Evolutionary conservation across 306 rosid genomes (phyloP).

Genomic region (Cyamopsis tetragonoloba): DNA sequence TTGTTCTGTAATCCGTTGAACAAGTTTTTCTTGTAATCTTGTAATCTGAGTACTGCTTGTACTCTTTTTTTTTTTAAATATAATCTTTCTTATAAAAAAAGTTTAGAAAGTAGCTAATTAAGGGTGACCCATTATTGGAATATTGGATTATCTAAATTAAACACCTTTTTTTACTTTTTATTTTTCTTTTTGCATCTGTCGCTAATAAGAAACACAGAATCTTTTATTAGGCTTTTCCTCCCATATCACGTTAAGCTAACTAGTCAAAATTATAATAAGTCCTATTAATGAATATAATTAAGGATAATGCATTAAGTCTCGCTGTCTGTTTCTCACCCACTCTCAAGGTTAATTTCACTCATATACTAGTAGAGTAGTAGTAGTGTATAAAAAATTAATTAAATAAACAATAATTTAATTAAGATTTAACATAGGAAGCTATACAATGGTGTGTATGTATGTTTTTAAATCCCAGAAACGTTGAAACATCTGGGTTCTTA

Average conservation of each 20-base stretch:
- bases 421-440: not conserved
- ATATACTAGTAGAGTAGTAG: not conserved
- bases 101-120: not conserved
- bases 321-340: not conserved
- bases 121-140: not conserved
- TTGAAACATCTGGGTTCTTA: not conserved
- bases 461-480: not conserved
- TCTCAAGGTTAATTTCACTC: not conserved
- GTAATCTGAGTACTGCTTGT: too few relatives aligned
- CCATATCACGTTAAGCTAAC: conserved; percentile 24
- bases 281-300: not conserved
- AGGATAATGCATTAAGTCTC: not conserved
- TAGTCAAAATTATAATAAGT: conserved; percentile 6
- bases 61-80: too few relatives aligned
- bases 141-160: conserved; percentile 17
- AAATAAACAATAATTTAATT: too few relatives aligned
- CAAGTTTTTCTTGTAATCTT: too few relatives aligned
- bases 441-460: not conserved
- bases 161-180: too few relatives aligned
- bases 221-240: conserved; percentile 15
- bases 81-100: too few relatives aligned
- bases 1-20: too few relatives aligned
- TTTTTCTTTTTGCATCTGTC: conserved; percentile 21
- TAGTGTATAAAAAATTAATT: not conserved
- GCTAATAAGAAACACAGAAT: conserved; percentile 1